These are phyloP conservation scores for Colletotrichum brevisporum DNA, from an alignment of 2,329 filamentous ascomycete genomes.

Conservation along the genomic window DNA sequence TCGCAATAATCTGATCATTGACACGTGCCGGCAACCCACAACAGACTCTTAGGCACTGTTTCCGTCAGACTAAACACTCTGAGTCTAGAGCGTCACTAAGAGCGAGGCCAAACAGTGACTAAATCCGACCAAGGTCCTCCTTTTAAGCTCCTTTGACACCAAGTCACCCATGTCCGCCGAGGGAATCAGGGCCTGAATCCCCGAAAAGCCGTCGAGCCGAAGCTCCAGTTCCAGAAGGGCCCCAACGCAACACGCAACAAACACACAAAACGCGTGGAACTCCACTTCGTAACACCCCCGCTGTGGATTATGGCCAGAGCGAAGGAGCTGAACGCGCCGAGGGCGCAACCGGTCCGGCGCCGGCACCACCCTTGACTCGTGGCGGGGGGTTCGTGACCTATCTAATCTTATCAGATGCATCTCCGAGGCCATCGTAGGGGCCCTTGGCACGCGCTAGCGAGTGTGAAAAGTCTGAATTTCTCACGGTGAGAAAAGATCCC, in stretches of 20 bases:
- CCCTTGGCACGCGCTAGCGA: conserved; percentile 31
- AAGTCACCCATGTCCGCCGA: background rate
- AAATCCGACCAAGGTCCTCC: conserved; percentile 6
- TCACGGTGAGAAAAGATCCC: conserved; percentile 8
- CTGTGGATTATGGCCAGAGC: conserved; percentile 19
- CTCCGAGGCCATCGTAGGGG: conserved; percentile 11
- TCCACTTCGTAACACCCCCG: conserved; percentile 33
- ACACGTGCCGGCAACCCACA: too few species aligned
- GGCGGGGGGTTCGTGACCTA: background rate
- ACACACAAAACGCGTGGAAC: conserved; percentile 1
- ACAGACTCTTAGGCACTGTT: too few species aligned
- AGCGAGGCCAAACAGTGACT: background rate
- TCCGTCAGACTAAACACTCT: background rate
- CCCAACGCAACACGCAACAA: background rate
- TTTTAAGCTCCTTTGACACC: conserved; percentile 14
- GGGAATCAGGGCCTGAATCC: background rate
- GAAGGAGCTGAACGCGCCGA: background rate
- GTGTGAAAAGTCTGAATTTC: conserved; percentile 10
- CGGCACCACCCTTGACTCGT: conserved; percentile 29
- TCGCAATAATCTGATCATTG: too few species aligned
- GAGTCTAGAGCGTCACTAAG: background rate
- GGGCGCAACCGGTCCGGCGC: conserved; percentile 8
- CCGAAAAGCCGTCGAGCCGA: background rate
- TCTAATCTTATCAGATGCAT: conserved; percentile 40
- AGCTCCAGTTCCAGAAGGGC: too few species aligned